These are phyloP conservation scores for Nyctanthes arbortristis DNA, from an alignment of 257 asterid species.

Conservation along the genomic window DNA sequence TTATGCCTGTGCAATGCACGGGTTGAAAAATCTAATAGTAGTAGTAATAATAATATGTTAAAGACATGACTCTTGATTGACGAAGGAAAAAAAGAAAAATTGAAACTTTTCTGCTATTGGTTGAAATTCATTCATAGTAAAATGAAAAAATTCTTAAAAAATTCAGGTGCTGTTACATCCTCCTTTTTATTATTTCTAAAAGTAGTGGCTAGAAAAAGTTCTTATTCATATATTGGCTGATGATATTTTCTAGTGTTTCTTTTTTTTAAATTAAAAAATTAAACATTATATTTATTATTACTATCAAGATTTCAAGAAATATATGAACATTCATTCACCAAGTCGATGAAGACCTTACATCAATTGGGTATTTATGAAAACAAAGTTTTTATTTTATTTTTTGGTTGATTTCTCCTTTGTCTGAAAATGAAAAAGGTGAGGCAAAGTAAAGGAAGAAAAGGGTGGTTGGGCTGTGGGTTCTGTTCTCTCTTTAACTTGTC, in stretches of 20 bases:
- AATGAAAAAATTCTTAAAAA: background rate
- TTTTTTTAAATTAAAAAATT: no score
- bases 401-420: background rate
- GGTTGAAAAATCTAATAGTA: no score
- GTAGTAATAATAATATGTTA: no score
- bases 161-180: background rate
- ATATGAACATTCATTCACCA: conserved; percentile 37
- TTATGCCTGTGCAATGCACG: no score
- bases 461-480: conserved; percentile 73
- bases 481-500: conserved; percentile 94
- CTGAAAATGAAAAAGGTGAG: conserved; percentile 37
- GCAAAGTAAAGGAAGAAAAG: conserved; percentile 45
- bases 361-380: conserved; percentile 5
- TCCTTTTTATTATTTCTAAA: background rate
- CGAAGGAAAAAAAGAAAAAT: no score
- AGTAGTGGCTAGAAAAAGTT: conserved; percentile 13
- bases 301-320: background rate
- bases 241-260: conserved; percentile 31
- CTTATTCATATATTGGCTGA: conserved; percentile 7
- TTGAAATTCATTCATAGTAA: background rate
- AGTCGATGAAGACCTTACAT: conserved; percentile 42
- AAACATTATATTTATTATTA: background rate
- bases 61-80: no score
- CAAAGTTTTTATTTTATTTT: conserved; percentile 21
- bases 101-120: background rate